Evolutionary conservation across 2,329 filamentous ascomycete species (phyloP).

Genomic region (Colletotrichum destructivum): DNA sequence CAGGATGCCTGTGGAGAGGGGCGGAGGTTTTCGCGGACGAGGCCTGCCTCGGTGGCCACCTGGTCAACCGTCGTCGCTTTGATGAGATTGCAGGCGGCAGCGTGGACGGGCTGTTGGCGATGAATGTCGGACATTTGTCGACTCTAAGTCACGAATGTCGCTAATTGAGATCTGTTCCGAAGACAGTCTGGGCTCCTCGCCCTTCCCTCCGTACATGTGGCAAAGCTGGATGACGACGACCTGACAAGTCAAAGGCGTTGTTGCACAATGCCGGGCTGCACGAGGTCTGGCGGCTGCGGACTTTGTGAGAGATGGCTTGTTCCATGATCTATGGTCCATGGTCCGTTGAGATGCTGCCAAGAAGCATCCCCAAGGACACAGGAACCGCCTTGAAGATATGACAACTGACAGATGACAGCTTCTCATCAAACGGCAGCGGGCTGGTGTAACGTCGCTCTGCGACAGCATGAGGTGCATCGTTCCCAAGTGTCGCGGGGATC

Average conservation of each 20-base stretch:
- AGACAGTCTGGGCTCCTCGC: not conserved
- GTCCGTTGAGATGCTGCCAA: conserved; percentile 31
- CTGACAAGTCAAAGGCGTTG: conserved; percentile 29
- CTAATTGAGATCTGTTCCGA: not conserved
- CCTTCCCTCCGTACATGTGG: conserved; percentile 6
- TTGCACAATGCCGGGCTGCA: conserved; percentile 29
- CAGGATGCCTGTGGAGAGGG: not conserved
- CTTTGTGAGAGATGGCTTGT: conserved; percentile 23
- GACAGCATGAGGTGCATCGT: conserved; percentile 23
- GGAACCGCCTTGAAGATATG: conserved; percentile 37
- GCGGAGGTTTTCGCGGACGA: not conserved
- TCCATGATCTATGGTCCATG: conserved; percentile 25
- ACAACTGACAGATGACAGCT: conserved; percentile 42
- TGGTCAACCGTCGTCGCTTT: not conserved
- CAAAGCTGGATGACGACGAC: conserved; percentile 21
- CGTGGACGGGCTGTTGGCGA: conserved; percentile 18
- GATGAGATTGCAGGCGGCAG: conserved; percentile 17
- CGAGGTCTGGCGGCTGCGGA: conserved; percentile 9
- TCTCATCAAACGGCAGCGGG: conserved; percentile 31
- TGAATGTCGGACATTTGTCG: conserved; percentile 22
- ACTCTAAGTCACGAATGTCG: conserved; percentile 6
- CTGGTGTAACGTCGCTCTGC: conserved; percentile 32
- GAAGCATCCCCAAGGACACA: conserved; percentile 3
- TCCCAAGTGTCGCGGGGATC: conserved; percentile 31
- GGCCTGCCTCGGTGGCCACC: not conserved